Evolutionary conservation across 139 green algal genomes (phyloP).

Genomic region (Deuterostichococcus epilithicus): DNA sequence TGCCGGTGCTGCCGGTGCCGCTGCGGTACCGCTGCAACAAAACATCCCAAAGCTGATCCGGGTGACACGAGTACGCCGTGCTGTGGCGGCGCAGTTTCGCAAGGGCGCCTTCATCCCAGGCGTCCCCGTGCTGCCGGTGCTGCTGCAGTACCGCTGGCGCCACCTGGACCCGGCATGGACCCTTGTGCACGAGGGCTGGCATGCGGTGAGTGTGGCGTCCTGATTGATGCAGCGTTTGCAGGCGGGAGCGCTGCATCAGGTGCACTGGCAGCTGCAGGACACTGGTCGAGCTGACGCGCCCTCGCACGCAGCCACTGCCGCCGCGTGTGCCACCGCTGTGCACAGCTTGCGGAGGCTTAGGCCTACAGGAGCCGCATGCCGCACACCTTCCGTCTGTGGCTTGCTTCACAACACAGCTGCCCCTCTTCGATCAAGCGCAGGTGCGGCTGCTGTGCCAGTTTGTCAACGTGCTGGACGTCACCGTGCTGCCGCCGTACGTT

Average conservation of each 20-base stretch:
- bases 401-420: no score
- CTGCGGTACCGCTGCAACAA: no score
- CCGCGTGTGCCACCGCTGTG: background rate
- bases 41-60: no score
- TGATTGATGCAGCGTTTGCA: no score
- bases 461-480: constrained; percentile 21
- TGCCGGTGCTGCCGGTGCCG: no score
- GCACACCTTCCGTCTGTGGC: background rate
- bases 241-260: no score
- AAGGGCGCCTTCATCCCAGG: constrained; percentile 21
- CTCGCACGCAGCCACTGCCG: no score
- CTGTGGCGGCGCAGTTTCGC: no score
- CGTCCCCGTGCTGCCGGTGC: constrained; percentile 19
- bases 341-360: no score
- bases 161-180: constrained; percentile 25
- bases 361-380: no score
- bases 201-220: background rate
- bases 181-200: constrained; percentile 17
- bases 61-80: no score
- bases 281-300: no score
- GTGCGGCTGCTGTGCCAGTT: constrained; percentile 3
- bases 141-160: constrained; percentile 6
- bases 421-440: background rate
- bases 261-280: background rate
- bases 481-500: constrained; percentile 21